phyloP scores from a whole-genome alignment of 2,329 filamentous ascomycete species.

The Colletotrichum sp. region DNA sequence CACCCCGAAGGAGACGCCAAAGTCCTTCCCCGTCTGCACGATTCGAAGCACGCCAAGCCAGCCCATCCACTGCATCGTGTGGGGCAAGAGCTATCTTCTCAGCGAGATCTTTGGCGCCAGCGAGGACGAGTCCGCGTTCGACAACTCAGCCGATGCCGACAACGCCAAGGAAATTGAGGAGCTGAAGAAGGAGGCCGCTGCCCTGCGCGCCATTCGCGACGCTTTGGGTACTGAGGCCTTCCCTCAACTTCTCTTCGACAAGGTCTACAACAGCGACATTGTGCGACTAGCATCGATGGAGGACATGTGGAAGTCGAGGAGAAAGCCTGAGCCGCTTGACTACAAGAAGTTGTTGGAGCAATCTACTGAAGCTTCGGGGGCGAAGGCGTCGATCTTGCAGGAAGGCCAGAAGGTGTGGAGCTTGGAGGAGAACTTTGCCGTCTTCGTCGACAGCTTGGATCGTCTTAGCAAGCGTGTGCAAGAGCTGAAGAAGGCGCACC shows the following conservation, averaged over 20 bases:
- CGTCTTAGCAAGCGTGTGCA: slow-evolving; percentile 78
- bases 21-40: slow-evolving; percentile 94
- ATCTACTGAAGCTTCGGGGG: slow-evolving; percentile 50
- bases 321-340: slow-evolving; percentile 74
- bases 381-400: slow-evolving; percentile 58
- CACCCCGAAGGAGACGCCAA: slow-evolving; percentile 85
- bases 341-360: slow-evolving; percentile 66
- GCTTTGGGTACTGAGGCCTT: slow-evolving; percentile 83
- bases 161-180: slow-evolving; percentile 90
- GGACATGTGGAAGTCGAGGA: slow-evolving; percentile 93
- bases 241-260: slow-evolving; percentile 82
- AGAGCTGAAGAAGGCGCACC: slow-evolving; percentile 57
- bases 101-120: slow-evolving; percentile 93
- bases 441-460: slow-evolving; percentile 84
- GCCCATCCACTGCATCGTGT: slow-evolving; percentile 98
- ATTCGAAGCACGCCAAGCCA: slow-evolving; percentile 96
- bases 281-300: slow-evolving; percentile 83
- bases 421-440: slow-evolving; percentile 80
- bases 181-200: slow-evolving; percentile 81
- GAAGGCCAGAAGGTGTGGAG: slow-evolving; percentile 82
- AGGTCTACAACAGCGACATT: slow-evolving; percentile 89
- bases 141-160: slow-evolving; percentile 79
- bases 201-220: slow-evolving; percentile 80
- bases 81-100: slow-evolving; percentile 95
- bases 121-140: slow-evolving; percentile 83